Conservation (phyloP, 805 yeast species). For the Groenewaldozyma salmanticensis region DNA sequence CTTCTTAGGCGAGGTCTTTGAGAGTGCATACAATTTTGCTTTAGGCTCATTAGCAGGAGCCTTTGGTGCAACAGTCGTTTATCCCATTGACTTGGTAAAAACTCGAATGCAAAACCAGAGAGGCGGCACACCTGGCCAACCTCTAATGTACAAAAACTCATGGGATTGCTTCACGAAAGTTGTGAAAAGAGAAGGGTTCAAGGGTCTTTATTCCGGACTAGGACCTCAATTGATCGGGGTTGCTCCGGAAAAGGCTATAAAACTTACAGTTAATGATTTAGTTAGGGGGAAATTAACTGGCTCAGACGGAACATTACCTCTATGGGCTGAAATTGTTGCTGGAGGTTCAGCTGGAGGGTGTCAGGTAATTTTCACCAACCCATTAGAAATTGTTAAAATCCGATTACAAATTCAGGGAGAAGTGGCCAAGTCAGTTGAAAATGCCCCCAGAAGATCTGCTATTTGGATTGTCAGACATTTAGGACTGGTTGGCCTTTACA, state of each 20-base stretch:
- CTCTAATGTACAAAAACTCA: constrained; percentile 59
- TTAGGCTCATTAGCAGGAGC: constrained; percentile 96
- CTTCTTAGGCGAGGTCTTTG: constrained; percentile 56
- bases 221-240: constrained; percentile 94
- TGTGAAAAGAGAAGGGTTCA: constrained; percentile 62
- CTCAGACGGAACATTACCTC: constrained; percentile 35
- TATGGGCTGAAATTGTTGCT: constrained; percentile 64
- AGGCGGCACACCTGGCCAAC: constrained; percentile 40
- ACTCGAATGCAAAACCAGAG: constrained; percentile 97
- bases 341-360: constrained; percentile 96
- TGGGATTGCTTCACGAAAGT: constrained; percentile 80
- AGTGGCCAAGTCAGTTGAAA: constrained; percentile 30
- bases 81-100: constrained; percentile 92
- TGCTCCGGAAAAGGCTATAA: constrained; percentile 97
- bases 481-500: constrained; percentile 79
- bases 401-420: constrained; percentile 91
- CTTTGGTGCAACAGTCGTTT: constrained; percentile 95
- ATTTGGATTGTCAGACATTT: constrained; percentile 63
- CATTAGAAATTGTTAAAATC: constrained; percentile 90
- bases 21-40: constrained; percentile 76
- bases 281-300: constrained; percentile 66
- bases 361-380: constrained; percentile 93
- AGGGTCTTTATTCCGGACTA: constrained; percentile 85
- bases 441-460: constrained; percentile 44
- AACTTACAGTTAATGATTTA: constrained; percentile 85